phyloP scores from a whole-genome alignment of 2,329 filamentous ascomycete genomes.

The Aspergillus pseudoterreus region DNA sequence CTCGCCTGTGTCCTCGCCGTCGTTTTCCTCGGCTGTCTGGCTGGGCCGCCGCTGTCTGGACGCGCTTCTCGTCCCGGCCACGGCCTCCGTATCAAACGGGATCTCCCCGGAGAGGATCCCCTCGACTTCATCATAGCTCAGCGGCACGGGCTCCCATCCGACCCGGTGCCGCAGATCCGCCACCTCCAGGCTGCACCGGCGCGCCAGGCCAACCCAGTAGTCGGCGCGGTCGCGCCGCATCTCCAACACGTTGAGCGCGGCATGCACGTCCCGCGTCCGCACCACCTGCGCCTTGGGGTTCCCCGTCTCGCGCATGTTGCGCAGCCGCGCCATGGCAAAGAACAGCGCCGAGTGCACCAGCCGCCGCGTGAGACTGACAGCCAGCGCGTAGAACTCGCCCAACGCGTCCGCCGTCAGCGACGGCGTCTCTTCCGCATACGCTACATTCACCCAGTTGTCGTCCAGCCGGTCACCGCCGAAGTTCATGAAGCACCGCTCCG shows the following conservation, averaged over 20 bases:
- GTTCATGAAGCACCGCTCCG: conserved; percentile 73
- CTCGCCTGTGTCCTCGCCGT: conserved; percentile 12
- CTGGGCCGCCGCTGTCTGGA: background rate
- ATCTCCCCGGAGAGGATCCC: conserved; percentile 27
- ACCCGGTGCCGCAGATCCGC: conserved; percentile 35
- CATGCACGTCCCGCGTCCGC: conserved; percentile 48
- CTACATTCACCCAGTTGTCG: conserved; percentile 64
- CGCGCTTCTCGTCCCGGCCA: conserved; percentile 7
- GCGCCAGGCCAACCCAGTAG: conserved; percentile 52
- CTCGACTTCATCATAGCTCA: conserved; percentile 44
- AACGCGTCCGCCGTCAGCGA: conserved; percentile 71
- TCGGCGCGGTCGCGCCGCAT: conserved; percentile 45
- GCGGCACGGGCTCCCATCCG: conserved; percentile 21
- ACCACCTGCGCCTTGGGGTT: conserved; percentile 33
- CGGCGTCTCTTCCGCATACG: conserved; percentile 54
- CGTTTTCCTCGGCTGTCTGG: background rate
- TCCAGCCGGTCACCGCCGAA: conserved; percentile 50
- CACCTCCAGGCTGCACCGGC: conserved; percentile 52
- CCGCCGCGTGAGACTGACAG: conserved; percentile 64
- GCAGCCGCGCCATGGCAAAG: conserved; percentile 65
- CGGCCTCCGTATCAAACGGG: conserved; percentile 7
- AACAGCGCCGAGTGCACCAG: conserved; percentile 68
- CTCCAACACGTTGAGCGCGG: conserved; percentile 53
- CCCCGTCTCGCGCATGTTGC: conserved; percentile 42
- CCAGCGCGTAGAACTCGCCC: conserved; percentile 69